phyloP scores from a whole-genome alignment of 768 basidiomycete genomes.

The Candolleomyces efflorescens region DNA sequence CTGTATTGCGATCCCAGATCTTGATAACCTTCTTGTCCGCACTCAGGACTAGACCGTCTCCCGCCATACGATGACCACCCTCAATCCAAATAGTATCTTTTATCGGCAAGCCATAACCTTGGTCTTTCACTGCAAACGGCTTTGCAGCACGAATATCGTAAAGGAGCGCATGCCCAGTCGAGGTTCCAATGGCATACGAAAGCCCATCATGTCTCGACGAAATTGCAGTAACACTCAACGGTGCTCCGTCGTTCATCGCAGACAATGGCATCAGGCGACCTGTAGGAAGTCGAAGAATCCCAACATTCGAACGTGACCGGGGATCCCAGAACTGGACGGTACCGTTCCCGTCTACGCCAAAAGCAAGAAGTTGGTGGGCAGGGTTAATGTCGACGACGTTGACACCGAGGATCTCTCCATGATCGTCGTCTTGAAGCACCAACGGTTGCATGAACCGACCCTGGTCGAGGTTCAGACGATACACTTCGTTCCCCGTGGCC shows the following conservation, averaged over 20 bases:
- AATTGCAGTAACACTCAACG: slow-evolving; percentile 76
- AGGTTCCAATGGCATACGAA: slow-evolving; percentile 91
- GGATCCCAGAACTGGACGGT: slow-evolving; percentile 97
- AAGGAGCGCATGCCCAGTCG: slow-evolving; percentile 88
- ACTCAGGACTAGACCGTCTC: slow-evolving; percentile 84
- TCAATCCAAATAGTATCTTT: slow-evolving; percentile 88
- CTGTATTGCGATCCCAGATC: slow-evolving; percentile 87
- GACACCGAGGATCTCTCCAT: slow-evolving; percentile 69
- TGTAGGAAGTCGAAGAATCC: slow-evolving; percentile 58
- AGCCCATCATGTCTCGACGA: slow-evolving; percentile 85
- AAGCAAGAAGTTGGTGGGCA: slow-evolving; percentile 84
- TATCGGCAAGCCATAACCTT: slow-evolving; percentile 92
- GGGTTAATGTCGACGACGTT: slow-evolving; percentile 92
- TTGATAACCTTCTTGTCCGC: slow-evolving; percentile 98
- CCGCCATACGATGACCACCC: slow-evolving; percentile 78
- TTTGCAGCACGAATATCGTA: slow-evolving; percentile 88
- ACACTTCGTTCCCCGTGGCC: slow-evolving; percentile 84
- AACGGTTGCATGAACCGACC: slow-evolving; percentile 89
- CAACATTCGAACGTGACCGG: slow-evolving; percentile 73
- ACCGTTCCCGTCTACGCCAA: slow-evolving; percentile 84
- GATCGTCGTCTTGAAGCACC: slow-evolving; percentile 44
- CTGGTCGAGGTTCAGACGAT: slow-evolving; percentile 92
- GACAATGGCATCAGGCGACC: slow-evolving; percentile 44
- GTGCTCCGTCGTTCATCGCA: slow-evolving; percentile 21
- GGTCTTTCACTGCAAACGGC: slow-evolving; percentile 89